phyloP scores from a whole-genome alignment of 257 asterid genomes.

The Solanum etuberosum region DNA sequence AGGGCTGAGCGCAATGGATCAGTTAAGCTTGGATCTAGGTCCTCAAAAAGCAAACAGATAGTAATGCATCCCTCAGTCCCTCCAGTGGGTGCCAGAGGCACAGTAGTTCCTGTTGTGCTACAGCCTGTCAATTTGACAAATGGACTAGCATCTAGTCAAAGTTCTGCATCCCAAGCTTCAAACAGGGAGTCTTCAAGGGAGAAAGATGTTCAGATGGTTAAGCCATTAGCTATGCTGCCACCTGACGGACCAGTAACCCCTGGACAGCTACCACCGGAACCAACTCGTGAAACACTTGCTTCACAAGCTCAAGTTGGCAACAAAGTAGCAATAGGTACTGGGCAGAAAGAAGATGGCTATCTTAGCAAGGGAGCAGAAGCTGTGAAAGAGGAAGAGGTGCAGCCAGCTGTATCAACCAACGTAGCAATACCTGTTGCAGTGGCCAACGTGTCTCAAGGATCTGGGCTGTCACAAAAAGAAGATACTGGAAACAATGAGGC shows the following conservation, averaged over 20 bases:
- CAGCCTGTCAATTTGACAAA: conserved; percentile 35
- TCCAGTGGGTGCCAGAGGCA: conserved; percentile 48
- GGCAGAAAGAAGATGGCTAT: conserved; percentile 17
- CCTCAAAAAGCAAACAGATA: conserved; percentile 28
- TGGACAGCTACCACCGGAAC: conserved; percentile 25
- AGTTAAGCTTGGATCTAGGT: not conserved
- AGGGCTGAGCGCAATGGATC: conserved; percentile 7
- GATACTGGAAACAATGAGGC: conserved; percentile 6
- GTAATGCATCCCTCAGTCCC: conserved; percentile 30
- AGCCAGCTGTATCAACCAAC: conserved; percentile 15
- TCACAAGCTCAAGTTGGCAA: conserved; percentile 19
- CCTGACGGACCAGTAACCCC: conserved; percentile 45
- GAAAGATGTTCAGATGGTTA: conserved; percentile 49
- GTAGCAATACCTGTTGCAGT: conserved; percentile 10
- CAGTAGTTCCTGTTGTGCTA: conserved; percentile 50
- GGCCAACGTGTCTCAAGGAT: conserved; percentile 17
- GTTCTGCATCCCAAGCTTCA: conserved; percentile 11
- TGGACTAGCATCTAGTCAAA: conserved; percentile 17
- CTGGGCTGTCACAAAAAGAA: conserved; percentile 37
- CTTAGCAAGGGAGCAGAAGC: conserved; percentile 8
- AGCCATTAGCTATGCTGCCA: conserved; percentile 55
- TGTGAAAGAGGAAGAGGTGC: conserved; percentile 21
- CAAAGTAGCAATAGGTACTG: conserved; percentile 18
- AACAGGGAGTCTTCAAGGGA: conserved; percentile 26
- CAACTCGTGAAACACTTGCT: conserved; percentile 7